A percentile compares a stretch with the other conserved stretches of the same genome.
phyloP scores from a whole-genome alignment of 2,329 filamentous ascomycete species.

The Botryotinia globosa region DNA sequence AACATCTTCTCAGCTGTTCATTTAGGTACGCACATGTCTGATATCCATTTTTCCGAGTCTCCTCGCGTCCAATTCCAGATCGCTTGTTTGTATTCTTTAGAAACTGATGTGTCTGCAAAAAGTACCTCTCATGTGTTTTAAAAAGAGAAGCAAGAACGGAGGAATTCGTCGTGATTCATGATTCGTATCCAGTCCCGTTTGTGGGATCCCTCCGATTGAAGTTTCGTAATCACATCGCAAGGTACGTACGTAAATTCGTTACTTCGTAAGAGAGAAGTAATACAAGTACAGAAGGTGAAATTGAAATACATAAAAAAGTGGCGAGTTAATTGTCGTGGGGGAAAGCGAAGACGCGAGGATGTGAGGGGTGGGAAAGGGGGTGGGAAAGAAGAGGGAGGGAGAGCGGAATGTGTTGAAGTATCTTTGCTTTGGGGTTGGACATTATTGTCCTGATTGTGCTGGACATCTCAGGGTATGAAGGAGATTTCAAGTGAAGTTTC shows the following conservation, averaged over 20 bases:
- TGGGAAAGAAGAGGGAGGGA: neutral
- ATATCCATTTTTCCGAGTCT: neutral
- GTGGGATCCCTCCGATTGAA: neutral
- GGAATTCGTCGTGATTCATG: neutral
- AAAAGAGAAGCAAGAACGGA: neutral
- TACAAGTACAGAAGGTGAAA: neutral
- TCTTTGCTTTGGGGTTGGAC: neutral
- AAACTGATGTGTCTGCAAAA: neutral
- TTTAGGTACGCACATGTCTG: neutral
- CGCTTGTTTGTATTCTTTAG: neutral
- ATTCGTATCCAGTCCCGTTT: neutral
- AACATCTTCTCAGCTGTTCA: neutral
- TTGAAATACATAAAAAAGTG: neutral
- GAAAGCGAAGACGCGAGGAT: neutral
- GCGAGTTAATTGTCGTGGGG: neutral
- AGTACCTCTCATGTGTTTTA: neutral
- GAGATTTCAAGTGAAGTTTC: neutral
- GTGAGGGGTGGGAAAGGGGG: neutral
- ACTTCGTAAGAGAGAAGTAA: neutral
- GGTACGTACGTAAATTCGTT: neutral
- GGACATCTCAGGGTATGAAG: neutral
- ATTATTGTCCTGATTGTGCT: neutral
- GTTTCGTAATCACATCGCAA: neutral
- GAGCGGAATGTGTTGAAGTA: neutral
- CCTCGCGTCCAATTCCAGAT: neutral